Evolutionary conservation across 441 rosid species (phyloP), one percentile per base, ranked within the genome.

Genomic region (Pelargonium citronellum): DNA sequence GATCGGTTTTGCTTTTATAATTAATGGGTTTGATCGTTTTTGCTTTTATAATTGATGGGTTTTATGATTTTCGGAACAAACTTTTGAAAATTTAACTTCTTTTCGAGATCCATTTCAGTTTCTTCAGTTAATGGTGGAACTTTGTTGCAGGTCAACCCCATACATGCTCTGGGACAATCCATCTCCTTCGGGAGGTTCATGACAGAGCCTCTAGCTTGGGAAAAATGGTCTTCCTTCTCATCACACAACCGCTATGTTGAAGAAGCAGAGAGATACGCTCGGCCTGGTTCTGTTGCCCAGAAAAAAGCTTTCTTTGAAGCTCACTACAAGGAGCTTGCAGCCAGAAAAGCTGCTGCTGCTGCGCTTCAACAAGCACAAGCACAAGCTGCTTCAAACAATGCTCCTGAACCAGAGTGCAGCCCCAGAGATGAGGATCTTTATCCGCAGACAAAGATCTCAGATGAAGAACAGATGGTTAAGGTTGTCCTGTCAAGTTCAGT

Each of bases 291-390:
- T 12, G 95, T 89, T 20, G 95, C 95, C 5, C 89, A 89, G 81
- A 89, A 89, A 78, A 89, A 85, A 79, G 91, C 95, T 44, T 87
- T 89, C 84, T 87, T 89, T 65, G 95, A 87, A 83, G 95, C 90
- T 72, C 95, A 89, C 69, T 89, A 84, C 85, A 89, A 76, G 85
- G 66, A 82, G 20, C 81, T 87, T 24, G 91, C 95, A n/a, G 90
- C 89, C 8, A 79, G 81, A 75, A 89, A 87, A 72, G 77, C 77
- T 0, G 91, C 91, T 1, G 91, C 88, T 17, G 64, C 83, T 58
- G 51, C 51, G 6, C 81, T 85, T 12, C 85, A 82, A 66, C 30
- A 24, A 24, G 30, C 24, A 22, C 24, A 22, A 22, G 24, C 30
- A 24, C 30, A 24, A 24, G 30, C 30, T 44, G 70, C 71, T 1